Evolutionary conservation across 805 yeast species (phyloP), one percentile per base, ranked within the genome.

Genomic region (Cyberlindnera mrakii): DNA sequence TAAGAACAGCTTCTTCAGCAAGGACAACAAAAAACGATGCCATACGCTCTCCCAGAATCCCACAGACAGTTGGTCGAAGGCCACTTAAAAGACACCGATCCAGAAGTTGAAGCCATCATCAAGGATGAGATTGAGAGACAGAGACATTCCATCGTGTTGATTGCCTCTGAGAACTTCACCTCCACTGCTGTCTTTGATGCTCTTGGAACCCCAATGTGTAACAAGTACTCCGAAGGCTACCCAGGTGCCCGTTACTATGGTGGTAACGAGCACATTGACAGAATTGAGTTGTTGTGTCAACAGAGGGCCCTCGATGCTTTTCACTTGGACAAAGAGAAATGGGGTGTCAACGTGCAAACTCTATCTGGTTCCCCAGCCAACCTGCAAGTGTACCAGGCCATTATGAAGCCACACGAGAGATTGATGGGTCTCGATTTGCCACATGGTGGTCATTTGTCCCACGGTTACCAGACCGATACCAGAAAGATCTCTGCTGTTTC

Each of bases 231-330:
- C 33, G 99, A 93, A 72, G 99, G 99, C 50, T 91, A 93, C 72
- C 99, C 99, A 47, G 98, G 98, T 54, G 97, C 95, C 51, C 82
- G 99, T 68, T 93, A 93, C 75, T 93, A 93, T 66, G 99, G 99
- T 67, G 98, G 98, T 65, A 93, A 93, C 68, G 95, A 93, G 75
- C 83, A 84, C 70, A 93, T 93, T 53, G 99, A 93, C 72, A 81
- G 85, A 67, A 88, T 90, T 64, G 99, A 93, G 72, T 66, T 77
- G 29, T 71, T 93, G 59, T 93, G 99, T 70, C 98, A 90, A 73
- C 71, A 85, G 60, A 84, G 99, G 70, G 99, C 99, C 38, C 74
- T 93, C 51, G 80, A 84, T 55, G 96, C 97, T 8, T 93, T 93
- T 71, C 70, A 75, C 53, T 72, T 91, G 48, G 77, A 80, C 59